Conservation (phyloP, 2,329 filamentous ascomycete genomes). For the Fusarium nanum region DNA sequence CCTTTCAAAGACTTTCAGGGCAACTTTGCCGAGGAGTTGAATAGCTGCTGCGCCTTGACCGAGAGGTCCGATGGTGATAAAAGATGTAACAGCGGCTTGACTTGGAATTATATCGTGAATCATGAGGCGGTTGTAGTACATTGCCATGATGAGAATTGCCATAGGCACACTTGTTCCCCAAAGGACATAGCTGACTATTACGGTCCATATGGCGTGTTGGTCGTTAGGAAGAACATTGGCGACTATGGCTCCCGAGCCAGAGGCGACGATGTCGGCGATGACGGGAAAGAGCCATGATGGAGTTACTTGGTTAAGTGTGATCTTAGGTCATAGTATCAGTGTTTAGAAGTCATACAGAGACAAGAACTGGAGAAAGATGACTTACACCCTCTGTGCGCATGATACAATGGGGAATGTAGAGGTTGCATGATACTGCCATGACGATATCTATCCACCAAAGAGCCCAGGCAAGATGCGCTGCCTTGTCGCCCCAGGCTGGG, state of each 20-base stretch:
- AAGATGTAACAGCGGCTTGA: slow-evolving; percentile 71
- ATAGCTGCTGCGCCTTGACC: slow-evolving; percentile 70
- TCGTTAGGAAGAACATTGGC: slow-evolving; percentile 64
- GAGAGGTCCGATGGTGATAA: slow-evolving; percentile 71
- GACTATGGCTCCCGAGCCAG: slow-evolving; percentile 67
- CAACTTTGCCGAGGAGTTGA: slow-evolving; percentile 57
- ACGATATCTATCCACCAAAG: slow-evolving; percentile 65
- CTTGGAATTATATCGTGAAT: slow-evolving; percentile 69
- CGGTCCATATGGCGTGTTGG: slow-evolving; percentile 64
- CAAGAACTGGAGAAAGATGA: slow-evolving; percentile 21
- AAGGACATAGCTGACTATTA: slow-evolving; percentile 69
- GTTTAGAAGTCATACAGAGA: slow-evolving; percentile 39
- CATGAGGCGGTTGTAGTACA: slow-evolving; percentile 72
- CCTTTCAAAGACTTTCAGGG: slow-evolving; percentile 48
- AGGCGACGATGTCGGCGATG: slow-evolving; percentile 70
- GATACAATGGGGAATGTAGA: slow-evolving; percentile 64
- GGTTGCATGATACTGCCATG: slow-evolving; percentile 57
- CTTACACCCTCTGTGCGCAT: slow-evolving; percentile 50
- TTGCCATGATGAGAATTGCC: slow-evolving; percentile 66
- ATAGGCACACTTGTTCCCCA: slow-evolving; percentile 67
- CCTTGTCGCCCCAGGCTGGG: slow-evolving; percentile 67
- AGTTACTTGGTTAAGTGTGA: slow-evolving; percentile 58
- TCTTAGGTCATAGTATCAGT: slow-evolving; percentile 34
- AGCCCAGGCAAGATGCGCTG: slow-evolving; percentile 61
- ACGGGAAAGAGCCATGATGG: slow-evolving; percentile 72